Base-by-base conservation (phyloP, 805 yeast genomes). In the Cyberlindnera xishuangbannaensis region DNA sequence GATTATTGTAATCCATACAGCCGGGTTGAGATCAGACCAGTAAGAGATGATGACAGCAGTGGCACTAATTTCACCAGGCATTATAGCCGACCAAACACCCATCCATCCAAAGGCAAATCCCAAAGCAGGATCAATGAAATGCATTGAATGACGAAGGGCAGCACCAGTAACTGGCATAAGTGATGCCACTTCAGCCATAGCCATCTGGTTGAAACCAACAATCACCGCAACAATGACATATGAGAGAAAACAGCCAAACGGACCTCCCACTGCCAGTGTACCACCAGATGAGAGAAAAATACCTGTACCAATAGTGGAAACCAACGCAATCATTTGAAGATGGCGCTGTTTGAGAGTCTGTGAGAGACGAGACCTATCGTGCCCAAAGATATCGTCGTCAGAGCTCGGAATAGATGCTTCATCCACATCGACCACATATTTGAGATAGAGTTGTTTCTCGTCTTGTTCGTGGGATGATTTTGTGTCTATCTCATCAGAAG, bases 311-410 rank as follows among this genome's bases (percentile, higher is more conserved):
- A 64, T 52, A 31, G 66, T 59, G 37, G 68, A 64, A n/a, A 68
- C 69, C 33, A 69, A 59, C 20, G 72, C 64, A 36, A 68, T 65
- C 71, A 68, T 65, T 44, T 66, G 70, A 36, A 67, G 46, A 42
- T 65, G 71, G 32, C 55, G 41, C 29, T 45, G 53, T 28, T 49
- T 36, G 16, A 47, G 33, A 10, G 34, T n/a, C n/a, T 25, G 28
- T n/a, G 23, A 25, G 22, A 41, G 28, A 6, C 31, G 28, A 4
- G 11, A 15, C 9, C 42, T 21, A 28, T 41, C 45, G 4, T 15
- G 18, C 10, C 25, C 38, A 21, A 41, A 41, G n/a, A n/a, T n/a
- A n/a, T n/a, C n/a, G n/a, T n/a, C n/a, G n/a, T n/a, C n/a, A n/a
- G n/a, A n/a, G n/a, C n/a, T n/a, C n/a, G n/a, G n/a, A n/a, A n/a